These are phyloP conservation scores for Hortiboletus rubellus DNA, from an alignment of 1,284 basidiomycete genomes.

Conservation along the genomic window DNA sequence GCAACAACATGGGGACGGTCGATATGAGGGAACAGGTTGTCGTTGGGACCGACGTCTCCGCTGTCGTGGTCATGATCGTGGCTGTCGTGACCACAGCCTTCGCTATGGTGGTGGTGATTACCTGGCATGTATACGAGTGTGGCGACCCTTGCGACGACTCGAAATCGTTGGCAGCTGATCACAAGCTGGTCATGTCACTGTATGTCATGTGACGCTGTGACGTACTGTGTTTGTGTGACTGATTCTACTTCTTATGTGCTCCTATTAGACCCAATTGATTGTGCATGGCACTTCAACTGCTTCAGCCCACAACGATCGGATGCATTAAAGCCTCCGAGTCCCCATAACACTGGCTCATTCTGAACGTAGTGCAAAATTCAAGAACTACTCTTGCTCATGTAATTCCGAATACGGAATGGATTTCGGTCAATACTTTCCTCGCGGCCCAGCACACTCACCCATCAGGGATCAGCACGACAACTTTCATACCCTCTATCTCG, in stretches of 20 bases:
- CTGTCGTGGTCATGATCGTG: constrained; percentile 54
- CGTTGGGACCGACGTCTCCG: constrained; percentile 55
- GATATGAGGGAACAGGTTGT: constrained; percentile 69
- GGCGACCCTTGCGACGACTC: too few species aligned
- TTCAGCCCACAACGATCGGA: constrained; percentile 6
- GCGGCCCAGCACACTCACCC: constrained; percentile 55
- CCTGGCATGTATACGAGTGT: constrained; percentile 12
- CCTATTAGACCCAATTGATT: too few species aligned
- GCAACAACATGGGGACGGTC: constrained; percentile 72
- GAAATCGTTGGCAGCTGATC: too few species aligned
- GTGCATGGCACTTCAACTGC: too few species aligned
- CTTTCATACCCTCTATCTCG: constrained; percentile 74
- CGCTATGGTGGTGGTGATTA: constrained; percentile 56
- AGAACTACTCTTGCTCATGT: constrained; percentile 94
- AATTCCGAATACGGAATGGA: constrained; percentile 78
- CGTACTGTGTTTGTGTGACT: too few species aligned
- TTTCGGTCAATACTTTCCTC: neutral
- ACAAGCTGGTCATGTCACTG: too few species aligned
- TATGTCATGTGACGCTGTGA: too few species aligned
- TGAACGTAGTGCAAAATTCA: constrained; percentile 59
- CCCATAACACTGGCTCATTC: constrained; percentile 37
- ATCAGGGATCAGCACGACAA: constrained; percentile 88
- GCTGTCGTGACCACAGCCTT: constrained; percentile 55
- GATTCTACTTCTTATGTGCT: too few species aligned
- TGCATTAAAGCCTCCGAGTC: constrained; percentile 6